Conservation (phyloP, 371 early-diverging fungal species). For the Mortierella sp. region DNA sequence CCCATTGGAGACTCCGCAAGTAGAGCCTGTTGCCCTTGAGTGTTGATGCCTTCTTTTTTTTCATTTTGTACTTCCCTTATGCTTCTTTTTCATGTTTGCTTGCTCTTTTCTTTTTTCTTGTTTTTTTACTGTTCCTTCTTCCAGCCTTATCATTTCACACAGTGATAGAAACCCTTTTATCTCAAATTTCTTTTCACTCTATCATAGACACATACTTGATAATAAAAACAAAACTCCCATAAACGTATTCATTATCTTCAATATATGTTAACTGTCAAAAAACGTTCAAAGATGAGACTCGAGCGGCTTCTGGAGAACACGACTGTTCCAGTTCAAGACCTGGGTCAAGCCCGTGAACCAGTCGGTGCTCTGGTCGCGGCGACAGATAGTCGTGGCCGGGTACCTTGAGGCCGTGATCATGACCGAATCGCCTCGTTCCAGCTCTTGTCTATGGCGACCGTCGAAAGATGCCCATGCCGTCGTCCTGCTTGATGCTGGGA, state of each 20-base stretch:
- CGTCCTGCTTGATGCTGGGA: conserved; percentile 53
- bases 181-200: neutral
- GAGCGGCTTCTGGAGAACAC: conserved; percentile 42
- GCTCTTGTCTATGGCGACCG: conserved; percentile 68
- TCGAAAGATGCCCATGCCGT: conserved; percentile 70
- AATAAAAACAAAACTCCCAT: neutral
- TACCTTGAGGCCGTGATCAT: conserved; percentile 65
- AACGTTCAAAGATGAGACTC: conserved; percentile 35
- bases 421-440: conserved; percentile 68
- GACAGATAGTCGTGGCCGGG: conserved; percentile 73
- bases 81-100: neutral
- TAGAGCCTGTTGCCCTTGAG: neutral
- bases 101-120: neutral
- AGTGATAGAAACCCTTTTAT: neutral
- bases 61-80: neutral
- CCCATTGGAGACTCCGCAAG: conserved; percentile 50
- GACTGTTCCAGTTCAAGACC: conserved; percentile 64
- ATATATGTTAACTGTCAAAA: too few species aligned
- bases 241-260: neutral
- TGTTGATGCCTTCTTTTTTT: too few species aligned
- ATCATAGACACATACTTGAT: neutral
- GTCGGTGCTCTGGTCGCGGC: conserved; percentile 64
- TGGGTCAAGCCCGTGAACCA: conserved; percentile 62
- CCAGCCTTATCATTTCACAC: neutral
- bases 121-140: neutral